Evolutionary conservation across 495 filamentous ascomycete genomes (phyloP).

Genomic region (Articulospora tetracladia): DNA sequence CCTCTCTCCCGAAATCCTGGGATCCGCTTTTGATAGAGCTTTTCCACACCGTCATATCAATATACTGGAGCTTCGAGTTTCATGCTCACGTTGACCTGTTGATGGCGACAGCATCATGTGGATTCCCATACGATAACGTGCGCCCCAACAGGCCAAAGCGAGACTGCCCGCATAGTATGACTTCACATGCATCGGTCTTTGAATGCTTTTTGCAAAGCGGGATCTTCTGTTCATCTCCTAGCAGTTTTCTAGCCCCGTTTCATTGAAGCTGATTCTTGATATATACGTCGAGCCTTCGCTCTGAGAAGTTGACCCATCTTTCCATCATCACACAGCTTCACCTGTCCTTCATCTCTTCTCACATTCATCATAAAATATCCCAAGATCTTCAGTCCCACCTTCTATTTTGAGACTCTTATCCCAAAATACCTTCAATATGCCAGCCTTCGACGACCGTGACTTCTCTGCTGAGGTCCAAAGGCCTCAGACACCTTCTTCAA

Average conservation of each 20-base stretch:
- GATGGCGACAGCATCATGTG: not conserved
- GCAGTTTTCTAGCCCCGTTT: slow-evolving; percentile 22
- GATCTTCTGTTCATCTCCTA: slow-evolving; percentile 11
- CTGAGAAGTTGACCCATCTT: not conserved
- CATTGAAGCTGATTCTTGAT: slow-evolving; percentile 8
- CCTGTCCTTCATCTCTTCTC: slow-evolving; percentile 2
- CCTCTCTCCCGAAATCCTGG: not conserved
- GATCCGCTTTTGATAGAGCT: slow-evolving; percentile 21
- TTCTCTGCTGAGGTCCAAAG: slow-evolving; percentile 38
- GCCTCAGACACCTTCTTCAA: slow-evolving; percentile 30
- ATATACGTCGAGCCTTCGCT: slow-evolving; percentile 15
- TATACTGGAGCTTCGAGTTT: slow-evolving; percentile 17
- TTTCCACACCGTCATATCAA: slow-evolving; percentile 15
- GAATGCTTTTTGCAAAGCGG: slow-evolving; percentile 3
- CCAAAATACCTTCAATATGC: slow-evolving; percentile 46
- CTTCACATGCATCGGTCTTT: slow-evolving; percentile 18
- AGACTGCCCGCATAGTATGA: not conserved
- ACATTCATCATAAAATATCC: slow-evolving; percentile 1
- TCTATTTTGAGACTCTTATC: not conserved
- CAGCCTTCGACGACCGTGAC: slow-evolving; percentile 58
- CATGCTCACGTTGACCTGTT: not conserved
- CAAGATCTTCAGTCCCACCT: slow-evolving; percentile 9
- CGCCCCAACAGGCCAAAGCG: not conserved
- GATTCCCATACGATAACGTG: slow-evolving; percentile 3
- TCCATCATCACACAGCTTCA: slow-evolving; percentile 13